Evolutionary conservation across 2,329 filamentous ascomycete species (phyloP).

Genomic region (Talaromyces sp.): DNA sequence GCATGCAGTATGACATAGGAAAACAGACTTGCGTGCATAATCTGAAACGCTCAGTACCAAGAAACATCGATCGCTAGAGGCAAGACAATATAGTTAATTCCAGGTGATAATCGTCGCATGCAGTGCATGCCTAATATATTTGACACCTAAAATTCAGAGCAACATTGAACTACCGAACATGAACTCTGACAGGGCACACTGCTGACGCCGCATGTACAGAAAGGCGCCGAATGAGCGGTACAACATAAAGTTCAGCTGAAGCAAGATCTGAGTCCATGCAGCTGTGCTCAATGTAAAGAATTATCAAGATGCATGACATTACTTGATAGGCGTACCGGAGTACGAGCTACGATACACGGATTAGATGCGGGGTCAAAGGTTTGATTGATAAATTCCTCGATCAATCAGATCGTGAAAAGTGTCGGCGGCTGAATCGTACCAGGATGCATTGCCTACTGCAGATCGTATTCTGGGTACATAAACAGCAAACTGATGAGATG

Average conservation of each 20-base stretch:
- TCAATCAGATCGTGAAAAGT: conserved; percentile 4
- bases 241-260: not conserved
- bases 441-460: not conserved
- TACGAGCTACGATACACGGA: not conserved
- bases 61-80: not conserved
- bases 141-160: not conserved
- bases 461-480: not conserved
- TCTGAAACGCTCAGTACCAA: not conserved
- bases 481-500: not conserved
- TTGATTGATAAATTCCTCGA: not conserved
- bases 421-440: not conserved
- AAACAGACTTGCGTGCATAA: not conserved
- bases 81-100: not conserved
- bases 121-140: too few species aligned
- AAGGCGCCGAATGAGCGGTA: not conserved
- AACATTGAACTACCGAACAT: too few species aligned
- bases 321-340: not conserved
- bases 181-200: not conserved
- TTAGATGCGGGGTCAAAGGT: not conserved
- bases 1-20: not conserved
- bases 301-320: not conserved
- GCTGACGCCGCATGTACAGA: not conserved
- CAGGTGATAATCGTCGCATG: not conserved
- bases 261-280: conserved; percentile 1
- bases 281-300: not conserved